Base-by-base conservation (phyloP, 1,139 yeast species). In the Suhomyces bolitotheri region DNA sequence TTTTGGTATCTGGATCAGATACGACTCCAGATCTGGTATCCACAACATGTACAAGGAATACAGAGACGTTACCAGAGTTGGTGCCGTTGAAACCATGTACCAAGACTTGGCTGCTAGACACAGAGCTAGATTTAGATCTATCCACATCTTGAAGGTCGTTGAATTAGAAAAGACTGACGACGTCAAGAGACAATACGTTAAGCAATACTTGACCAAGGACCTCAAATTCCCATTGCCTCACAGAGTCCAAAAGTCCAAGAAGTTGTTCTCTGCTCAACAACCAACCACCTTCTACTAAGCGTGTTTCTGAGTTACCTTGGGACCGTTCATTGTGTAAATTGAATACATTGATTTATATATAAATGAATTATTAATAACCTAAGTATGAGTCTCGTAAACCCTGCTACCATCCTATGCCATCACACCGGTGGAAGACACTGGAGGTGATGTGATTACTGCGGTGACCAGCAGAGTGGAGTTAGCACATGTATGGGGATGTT, bases 41-140 rank as follows among this genome's bases (percentile, higher is more conserved):
- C 98, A 94, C 95, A 92, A 92, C 95, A 92, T 92, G 97, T 92
- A 92, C 97, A 92, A 88, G 82, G 99, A 92, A 82, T 88, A 89
- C 94, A 90, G 98, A 78, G 98, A 92, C 64, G 95, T 90, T 62
- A 78, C 97, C 79, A 94, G 99, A 80, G 95, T 89, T 54, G 96
- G 89, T 73, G 98, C 98, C 61, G 97, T 92, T 68, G 96, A 87
- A 74, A 80, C 95, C 71, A 85, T 92, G 84, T 92, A 92, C 94
- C 92, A 87, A 76, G 98, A 94, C 76, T 86, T 92, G 84, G 99
- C 99, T 76, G 97, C 98, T 60, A 92, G 98, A 80, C 99, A 92
- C 95, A 89, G 98, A 85, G 94, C 98, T 68, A 89, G 99, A 82
- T 92, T 92, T 82, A 88, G 98, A 85, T 84, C 92, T 60, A 87